A percentile compares a stretch with the other conserved stretches of the same genome.
Evolutionary conservation across 495 filamentous ascomycete species (phyloP).

Genomic region (Penicillium cinerascens): DNA sequence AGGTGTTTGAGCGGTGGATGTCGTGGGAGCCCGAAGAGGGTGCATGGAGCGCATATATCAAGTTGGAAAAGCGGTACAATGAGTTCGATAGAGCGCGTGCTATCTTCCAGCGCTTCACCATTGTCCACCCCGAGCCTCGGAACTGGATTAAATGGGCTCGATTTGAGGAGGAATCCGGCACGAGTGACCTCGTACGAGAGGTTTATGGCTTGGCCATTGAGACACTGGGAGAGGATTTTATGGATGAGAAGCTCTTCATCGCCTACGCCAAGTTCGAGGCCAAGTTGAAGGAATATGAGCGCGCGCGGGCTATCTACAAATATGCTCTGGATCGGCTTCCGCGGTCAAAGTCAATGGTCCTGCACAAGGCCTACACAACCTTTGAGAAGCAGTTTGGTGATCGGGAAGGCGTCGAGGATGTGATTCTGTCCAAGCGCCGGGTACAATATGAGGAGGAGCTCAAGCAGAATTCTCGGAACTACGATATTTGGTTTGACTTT

Average conservation of each 20-base stretch:
- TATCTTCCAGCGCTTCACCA: slow-evolving; percentile 87
- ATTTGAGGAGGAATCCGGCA: slow-evolving; percentile 94
- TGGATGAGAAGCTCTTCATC: slow-evolving; percentile 93
- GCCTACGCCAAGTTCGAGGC: slow-evolving; percentile 90
- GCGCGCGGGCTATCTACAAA: slow-evolving; percentile 94
- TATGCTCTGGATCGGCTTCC: slow-evolving; percentile 91
- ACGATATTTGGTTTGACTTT: slow-evolving; percentile 96
- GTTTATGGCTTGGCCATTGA: slow-evolving; percentile 90
- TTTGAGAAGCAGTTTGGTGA: slow-evolving; percentile 99
- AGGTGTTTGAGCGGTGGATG: slow-evolving; percentile 98
- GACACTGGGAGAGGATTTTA: slow-evolving; percentile 88
- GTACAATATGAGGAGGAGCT: slow-evolving; percentile 94
- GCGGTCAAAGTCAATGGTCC: slow-evolving; percentile 73
- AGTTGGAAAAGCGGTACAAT: slow-evolving; percentile 89
- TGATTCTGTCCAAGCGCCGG: slow-evolving; percentile 87
- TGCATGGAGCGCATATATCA: slow-evolving; percentile 94
- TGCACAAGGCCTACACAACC: slow-evolving; percentile 92
- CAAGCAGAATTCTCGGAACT: slow-evolving; percentile 89
- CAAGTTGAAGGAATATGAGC: slow-evolving; percentile 91
- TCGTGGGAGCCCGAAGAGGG: slow-evolving; percentile 95
- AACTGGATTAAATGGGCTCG: slow-evolving; percentile 99
- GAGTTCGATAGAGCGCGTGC: slow-evolving; percentile 81
- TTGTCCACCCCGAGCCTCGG: slow-evolving; percentile 89
- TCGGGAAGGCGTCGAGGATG: slow-evolving; percentile 89
- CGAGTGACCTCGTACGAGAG: slow-evolving; percentile 84